Evolutionary conservation across 2,329 filamentous ascomycete species (phyloP).

Genomic region (Pestalotiopsis sp.): DNA sequence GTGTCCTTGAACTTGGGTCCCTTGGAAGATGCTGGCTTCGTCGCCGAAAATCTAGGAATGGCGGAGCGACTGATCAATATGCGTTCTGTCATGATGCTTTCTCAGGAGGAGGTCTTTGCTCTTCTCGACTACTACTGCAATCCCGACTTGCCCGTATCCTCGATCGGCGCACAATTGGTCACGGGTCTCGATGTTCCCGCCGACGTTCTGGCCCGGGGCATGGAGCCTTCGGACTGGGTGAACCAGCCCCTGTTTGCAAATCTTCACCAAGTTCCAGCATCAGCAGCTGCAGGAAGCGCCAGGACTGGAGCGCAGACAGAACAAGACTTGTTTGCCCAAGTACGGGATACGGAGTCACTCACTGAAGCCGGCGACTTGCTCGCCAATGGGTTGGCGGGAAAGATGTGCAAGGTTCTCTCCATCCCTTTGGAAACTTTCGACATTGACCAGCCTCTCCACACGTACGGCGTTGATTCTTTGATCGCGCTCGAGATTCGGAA

Average conservation of each 20-base stretch:
- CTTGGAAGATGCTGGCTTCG: slow-evolving; percentile 20
- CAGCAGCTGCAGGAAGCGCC: too few relatives aligned
- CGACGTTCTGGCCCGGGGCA: too few relatives aligned
- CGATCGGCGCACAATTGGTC: too few relatives aligned
- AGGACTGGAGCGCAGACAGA: too few relatives aligned
- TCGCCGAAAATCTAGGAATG: slow-evolving; percentile 3
- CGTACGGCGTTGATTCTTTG: slow-evolving; percentile 10
- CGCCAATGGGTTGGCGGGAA: not conserved
- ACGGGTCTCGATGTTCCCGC: too few relatives aligned
- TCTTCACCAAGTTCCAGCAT: too few relatives aligned
- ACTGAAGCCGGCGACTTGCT: not conserved
- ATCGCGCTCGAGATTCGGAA: slow-evolving; percentile 12
- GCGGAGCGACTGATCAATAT: not conserved
- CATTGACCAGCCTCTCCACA: not conserved
- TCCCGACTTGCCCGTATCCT: too few relatives aligned
- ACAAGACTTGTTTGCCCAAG: too few relatives aligned
- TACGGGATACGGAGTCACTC: too few relatives aligned
- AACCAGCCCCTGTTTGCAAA: too few relatives aligned
- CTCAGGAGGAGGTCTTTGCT: not conserved
- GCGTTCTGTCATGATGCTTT: slow-evolving; percentile 7
- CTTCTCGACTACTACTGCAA: not conserved
- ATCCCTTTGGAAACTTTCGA: not conserved
- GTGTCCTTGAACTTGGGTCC: slow-evolving; percentile 33
- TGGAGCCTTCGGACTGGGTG: too few relatives aligned
- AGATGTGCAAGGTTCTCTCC: not conserved